A percentile compares a stretch with the other conserved stretches of the same genome.
Conservation (phyloP, 208 protist genomes). For the Acanthamoeba lenticulata region DNA sequence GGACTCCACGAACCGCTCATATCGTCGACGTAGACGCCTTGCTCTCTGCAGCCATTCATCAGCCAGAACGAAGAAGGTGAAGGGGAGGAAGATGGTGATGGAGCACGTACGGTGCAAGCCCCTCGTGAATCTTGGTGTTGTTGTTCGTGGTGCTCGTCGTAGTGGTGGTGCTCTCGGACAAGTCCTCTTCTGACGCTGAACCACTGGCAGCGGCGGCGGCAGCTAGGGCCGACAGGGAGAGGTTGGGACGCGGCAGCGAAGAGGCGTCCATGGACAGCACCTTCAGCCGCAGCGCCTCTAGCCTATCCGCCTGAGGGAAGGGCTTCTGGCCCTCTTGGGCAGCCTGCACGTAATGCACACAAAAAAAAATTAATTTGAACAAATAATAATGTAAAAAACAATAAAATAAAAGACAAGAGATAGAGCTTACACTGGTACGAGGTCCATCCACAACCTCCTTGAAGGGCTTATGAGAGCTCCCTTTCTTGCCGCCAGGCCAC, state of each 20-base stretch:
- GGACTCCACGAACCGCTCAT: too few relatives aligned
- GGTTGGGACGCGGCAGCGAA: conserved; percentile 4
- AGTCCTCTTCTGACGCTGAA: neutral
- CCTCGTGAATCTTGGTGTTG: too few relatives aligned
- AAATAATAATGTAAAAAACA: neutral
- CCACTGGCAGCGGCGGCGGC: neutral
- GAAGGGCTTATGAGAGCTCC: too few relatives aligned
- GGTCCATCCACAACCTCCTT: too few relatives aligned
- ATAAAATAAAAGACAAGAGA: too few relatives aligned
- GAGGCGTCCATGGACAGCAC: neutral
- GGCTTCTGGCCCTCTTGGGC: neutral
- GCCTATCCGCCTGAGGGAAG: neutral
- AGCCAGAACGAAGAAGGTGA: too few relatives aligned
- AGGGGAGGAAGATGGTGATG: too few relatives aligned
- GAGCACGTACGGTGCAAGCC: too few relatives aligned
- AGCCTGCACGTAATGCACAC: neutral
- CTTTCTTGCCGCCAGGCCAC: neutral
- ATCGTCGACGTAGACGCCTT: too few relatives aligned
- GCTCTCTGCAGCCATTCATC: too few relatives aligned
- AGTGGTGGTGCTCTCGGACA: neutral
- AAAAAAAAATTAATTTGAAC: too few relatives aligned
- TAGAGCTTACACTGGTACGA: too few relatives aligned
- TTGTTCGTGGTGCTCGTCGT: neutral
- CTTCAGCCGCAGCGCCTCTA: neutral
- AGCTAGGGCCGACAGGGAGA: neutral